These are phyloP conservation scores for Epicoccum nigrum DNA, from an alignment of 2,329 filamentous ascomycete genomes.

Conservation along the genomic window DNA sequence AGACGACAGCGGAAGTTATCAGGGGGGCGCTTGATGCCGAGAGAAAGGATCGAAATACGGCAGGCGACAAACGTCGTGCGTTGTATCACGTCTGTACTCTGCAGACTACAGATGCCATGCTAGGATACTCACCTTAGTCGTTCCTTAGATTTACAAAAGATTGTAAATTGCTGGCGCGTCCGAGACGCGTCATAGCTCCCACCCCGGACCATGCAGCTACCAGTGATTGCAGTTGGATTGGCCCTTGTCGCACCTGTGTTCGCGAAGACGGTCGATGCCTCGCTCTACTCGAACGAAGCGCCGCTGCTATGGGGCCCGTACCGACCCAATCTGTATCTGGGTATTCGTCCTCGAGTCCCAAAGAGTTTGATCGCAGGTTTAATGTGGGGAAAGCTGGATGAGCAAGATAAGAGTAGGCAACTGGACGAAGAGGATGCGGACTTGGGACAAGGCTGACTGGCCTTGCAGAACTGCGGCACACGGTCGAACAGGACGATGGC, in stretches of 20 bases:
- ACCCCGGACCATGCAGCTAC: constrained; percentile 24
- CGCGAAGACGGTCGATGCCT: constrained; percentile 19
- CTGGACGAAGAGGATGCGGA: constrained; percentile 15
- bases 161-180: constrained; percentile 9
- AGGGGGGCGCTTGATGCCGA: constrained; percentile 11
- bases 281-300: constrained; percentile 62
- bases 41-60: background rate
- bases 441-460: constrained; percentile 13
- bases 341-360: constrained; percentile 78
- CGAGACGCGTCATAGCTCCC: constrained; percentile 12
- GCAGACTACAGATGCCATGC: constrained; percentile 5
- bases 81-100: constrained; percentile 8
- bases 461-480: constrained; percentile 72
- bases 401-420: constrained; percentile 73
- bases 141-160: constrained; percentile 2
- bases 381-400: constrained; percentile 86
- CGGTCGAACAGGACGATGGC: constrained; percentile 89
- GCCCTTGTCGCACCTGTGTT: constrained; percentile 19
- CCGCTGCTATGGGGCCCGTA: constrained; percentile 96
- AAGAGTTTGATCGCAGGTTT: constrained; percentile 80
- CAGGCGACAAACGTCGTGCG: constrained; percentile 7
- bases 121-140: constrained; percentile 11
- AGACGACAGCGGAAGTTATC: constrained; percentile 13
- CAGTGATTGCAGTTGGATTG: constrained; percentile 25
- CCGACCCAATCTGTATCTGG: constrained; percentile 90